Evolutionary conservation across 441 rosid genomes (phyloP).

Genomic region (Jatropha multifida): DNA sequence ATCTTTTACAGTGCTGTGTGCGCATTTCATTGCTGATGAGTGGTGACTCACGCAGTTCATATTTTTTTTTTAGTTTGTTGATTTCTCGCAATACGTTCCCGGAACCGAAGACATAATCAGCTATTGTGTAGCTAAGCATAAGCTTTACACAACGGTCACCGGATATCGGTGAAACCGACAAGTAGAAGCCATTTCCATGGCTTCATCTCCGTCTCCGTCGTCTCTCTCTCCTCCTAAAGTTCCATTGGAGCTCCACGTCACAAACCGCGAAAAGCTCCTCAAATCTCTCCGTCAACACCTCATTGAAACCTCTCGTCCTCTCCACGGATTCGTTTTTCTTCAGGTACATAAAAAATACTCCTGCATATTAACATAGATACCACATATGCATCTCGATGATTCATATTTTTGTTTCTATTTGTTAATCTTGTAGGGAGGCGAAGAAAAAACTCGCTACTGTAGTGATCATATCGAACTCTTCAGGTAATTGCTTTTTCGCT

Average conservation of each 20-base stretch:
- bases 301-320: slow-evolving; percentile 45
- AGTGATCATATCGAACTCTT: slow-evolving; percentile 90
- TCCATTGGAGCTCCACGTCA: slow-evolving; percentile 68
- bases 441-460: slow-evolving; percentile 74
- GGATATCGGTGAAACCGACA: background rate
- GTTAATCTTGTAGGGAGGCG: slow-evolving; percentile 62
- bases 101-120: too few species aligned
- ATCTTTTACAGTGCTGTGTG: too few species aligned
- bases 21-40: too few species aligned
- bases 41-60: too few species aligned
- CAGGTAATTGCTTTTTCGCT: slow-evolving; percentile 43
- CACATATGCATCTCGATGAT: background rate
- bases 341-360: slow-evolving; percentile 40
- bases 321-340: slow-evolving; percentile 65
- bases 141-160: background rate
- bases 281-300: slow-evolving; percentile 51
- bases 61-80: too few species aligned
- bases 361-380: background rate
- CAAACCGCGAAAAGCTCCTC: slow-evolving; percentile 65
- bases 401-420: background rate
- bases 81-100: too few species aligned
- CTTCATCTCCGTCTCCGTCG: slow-evolving; percentile 37
- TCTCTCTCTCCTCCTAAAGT: slow-evolving; percentile 62
- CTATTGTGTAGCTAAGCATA: too few species aligned
- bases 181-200: slow-evolving; percentile 37